Percentiles rank a stretch among this genome's conserved stretches.
Conservation (phyloP, 2,329 filamentous ascomycete species). For the Mycosphaerelloides madeirae region DNA sequence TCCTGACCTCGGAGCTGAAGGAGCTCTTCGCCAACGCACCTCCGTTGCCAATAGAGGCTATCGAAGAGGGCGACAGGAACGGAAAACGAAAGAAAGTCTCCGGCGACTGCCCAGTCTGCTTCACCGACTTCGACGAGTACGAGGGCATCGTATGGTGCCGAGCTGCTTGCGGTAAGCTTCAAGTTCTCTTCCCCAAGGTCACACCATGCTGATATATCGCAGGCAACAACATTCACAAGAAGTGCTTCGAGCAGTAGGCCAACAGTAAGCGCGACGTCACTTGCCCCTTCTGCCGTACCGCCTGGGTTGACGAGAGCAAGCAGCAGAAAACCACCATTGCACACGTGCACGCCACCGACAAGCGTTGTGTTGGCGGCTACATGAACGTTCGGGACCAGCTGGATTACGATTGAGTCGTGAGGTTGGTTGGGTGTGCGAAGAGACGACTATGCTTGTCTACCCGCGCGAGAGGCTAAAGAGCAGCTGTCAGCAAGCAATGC, state of each 20-base stretch:
- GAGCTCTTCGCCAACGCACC: conserved; percentile 53
- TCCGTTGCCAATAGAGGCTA: conserved; percentile 39
- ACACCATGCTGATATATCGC: neutral
- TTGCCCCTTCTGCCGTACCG: conserved; percentile 30
- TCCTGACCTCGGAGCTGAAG: conserved; percentile 54
- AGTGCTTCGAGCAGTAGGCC: conserved; percentile 54
- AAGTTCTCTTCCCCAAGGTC: neutral
- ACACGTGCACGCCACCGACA: conserved; percentile 13
- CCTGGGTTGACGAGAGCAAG: conserved; percentile 22
- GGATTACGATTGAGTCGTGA: conserved; percentile 15
- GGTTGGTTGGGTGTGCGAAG: no score
- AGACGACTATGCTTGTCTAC: no score
- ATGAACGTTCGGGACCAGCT: conserved; percentile 30
- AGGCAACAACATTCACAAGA: conserved; percentile 55
- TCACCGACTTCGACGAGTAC: conserved; percentile 50
- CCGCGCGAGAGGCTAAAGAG: no score
- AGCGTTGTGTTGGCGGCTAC: conserved; percentile 24
- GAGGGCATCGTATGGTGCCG: conserved; percentile 55
- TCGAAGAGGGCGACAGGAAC: conserved; percentile 30
- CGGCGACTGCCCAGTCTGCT: conserved; percentile 61
- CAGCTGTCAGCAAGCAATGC: no score
- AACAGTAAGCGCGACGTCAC: conserved; percentile 23
- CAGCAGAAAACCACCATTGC: conserved; percentile 17
- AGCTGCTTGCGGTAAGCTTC: conserved; percentile 48
- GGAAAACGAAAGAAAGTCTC: conserved; percentile 56